phyloP scores from a whole-genome alignment of 768 basidiomycete genomes.

The Hericium erinaceus region DNA sequence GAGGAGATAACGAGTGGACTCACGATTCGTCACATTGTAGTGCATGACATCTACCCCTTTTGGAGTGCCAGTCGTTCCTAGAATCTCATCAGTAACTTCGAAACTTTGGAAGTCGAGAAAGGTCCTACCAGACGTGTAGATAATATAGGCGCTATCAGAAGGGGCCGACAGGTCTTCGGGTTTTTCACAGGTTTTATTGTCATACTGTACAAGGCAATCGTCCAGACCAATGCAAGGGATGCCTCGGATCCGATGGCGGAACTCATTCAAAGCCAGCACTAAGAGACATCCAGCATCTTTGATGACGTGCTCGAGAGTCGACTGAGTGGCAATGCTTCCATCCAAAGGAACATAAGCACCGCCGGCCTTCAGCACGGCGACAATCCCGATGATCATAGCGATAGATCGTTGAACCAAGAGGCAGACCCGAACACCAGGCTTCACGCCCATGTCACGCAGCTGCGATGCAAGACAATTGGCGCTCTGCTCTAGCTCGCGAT shows the following conservation, averaged over 20 bases:
- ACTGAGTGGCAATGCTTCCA: slow-evolving; percentile 47
- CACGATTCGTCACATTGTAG: slow-evolving; percentile 49
- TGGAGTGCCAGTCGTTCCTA: slow-evolving; percentile 47
- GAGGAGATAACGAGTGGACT: slow-evolving; percentile 12
- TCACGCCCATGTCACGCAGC: slow-evolving; percentile 35
- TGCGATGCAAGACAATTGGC: slow-evolving; percentile 37
- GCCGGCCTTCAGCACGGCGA: slow-evolving; percentile 48
- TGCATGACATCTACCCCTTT: slow-evolving; percentile 57
- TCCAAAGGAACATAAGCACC: slow-evolving; percentile 53
- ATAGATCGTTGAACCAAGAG: slow-evolving; percentile 47
- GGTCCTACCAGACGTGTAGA: slow-evolving; percentile 49
- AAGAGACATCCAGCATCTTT: slow-evolving; percentile 34
- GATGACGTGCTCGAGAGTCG: slow-evolving; percentile 42
- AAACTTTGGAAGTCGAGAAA: background rate
- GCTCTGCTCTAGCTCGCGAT: slow-evolving; percentile 37
- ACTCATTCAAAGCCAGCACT: slow-evolving; percentile 30
- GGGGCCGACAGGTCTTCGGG: slow-evolving; percentile 1
- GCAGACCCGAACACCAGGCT: slow-evolving; percentile 42
- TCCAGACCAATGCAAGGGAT: slow-evolving; percentile 17
- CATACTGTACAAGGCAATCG: slow-evolving; percentile 7
- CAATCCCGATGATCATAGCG: slow-evolving; percentile 41
- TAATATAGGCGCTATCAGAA: slow-evolving; percentile 43
- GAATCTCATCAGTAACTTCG: slow-evolving; percentile 1
- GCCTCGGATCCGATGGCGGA: slow-evolving; percentile 14
- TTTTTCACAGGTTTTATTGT: background rate